Conservation (phyloP, 2,329 filamentous ascomycete genomes). For the Monilinia polystroma region DNA sequence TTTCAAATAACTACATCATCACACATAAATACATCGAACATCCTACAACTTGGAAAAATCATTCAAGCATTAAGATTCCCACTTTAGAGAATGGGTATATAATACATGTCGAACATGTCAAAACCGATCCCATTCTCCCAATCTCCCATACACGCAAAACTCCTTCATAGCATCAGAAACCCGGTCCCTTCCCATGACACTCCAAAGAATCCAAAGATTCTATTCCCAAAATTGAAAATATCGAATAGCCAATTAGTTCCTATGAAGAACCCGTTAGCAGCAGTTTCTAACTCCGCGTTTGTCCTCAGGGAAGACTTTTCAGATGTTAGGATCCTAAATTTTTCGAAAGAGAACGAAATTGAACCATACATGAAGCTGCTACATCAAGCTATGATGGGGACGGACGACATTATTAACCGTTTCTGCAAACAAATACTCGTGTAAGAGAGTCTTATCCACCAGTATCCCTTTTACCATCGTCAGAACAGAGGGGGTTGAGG, state of each 20-base stretch:
- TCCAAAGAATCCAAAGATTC: constrained; percentile 18
- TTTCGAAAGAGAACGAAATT: constrained; percentile 5
- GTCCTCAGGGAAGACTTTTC: constrained; percentile 14
- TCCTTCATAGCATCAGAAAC: constrained; percentile 13
- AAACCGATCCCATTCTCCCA: constrained; percentile 16
- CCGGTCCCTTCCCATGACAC: constrained; percentile 15
- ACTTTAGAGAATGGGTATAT: constrained; percentile 20
- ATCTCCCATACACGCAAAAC: constrained; percentile 18
- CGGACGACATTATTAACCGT: constrained; percentile 20
- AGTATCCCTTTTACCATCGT: constrained; percentile 22
- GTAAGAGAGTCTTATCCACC: constrained; percentile 20
- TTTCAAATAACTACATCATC: constrained; percentile 5
- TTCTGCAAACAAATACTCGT: constrained; percentile 18
- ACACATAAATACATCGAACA: not conserved
- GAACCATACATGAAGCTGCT: constrained; percentile 9
- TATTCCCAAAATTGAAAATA: constrained; percentile 14
- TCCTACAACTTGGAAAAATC: constrained; percentile 10
- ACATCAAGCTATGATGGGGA: constrained; percentile 14
- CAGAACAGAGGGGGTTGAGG: constrained; percentile 18
- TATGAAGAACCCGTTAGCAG: constrained; percentile 16
- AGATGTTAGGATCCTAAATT: not conserved
- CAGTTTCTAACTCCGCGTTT: not conserved
- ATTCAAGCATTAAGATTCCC: constrained; percentile 21
- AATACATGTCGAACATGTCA: constrained; percentile 17
- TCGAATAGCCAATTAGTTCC: constrained; percentile 21